phyloP scores from a whole-genome alignment of 2,329 filamentous ascomycete genomes.

The Fusarium kyushuense region DNA sequence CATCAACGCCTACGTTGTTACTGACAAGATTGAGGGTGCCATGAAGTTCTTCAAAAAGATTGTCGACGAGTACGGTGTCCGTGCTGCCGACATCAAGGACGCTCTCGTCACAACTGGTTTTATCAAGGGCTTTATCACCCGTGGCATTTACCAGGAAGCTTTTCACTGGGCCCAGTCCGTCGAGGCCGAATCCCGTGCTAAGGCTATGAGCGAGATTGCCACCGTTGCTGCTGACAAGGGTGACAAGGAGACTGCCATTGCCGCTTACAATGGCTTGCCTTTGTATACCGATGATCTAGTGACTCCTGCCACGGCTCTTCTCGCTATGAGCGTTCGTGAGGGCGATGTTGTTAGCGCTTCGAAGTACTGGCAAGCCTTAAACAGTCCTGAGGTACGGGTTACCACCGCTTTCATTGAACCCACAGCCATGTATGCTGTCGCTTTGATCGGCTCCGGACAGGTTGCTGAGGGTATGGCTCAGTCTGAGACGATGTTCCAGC shows the following conservation, averaged over 20 bases:
- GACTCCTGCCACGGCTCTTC: slow-evolving; percentile 79
- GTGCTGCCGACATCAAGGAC: slow-evolving; percentile 74
- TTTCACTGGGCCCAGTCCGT: slow-evolving; percentile 78
- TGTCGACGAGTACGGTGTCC: slow-evolving; percentile 69
- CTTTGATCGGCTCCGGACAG: slow-evolving; percentile 86
- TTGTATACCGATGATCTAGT: slow-evolving; percentile 62
- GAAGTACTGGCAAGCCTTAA: slow-evolving; percentile 83
- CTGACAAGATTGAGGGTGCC: slow-evolving; percentile 83
- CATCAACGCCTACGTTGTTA: slow-evolving; percentile 87
- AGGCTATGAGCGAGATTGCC: slow-evolving; percentile 79
- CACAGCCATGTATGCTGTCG: slow-evolving; percentile 89
- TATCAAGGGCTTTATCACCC: slow-evolving; percentile 80
- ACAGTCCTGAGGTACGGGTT: slow-evolving; percentile 69
- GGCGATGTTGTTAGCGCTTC: slow-evolving; percentile 83
- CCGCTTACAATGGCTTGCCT: slow-evolving; percentile 72
- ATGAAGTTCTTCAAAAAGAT: slow-evolving; percentile 89
- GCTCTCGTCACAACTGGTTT: slow-evolving; percentile 80
- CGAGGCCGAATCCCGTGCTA: slow-evolving; percentile 67
- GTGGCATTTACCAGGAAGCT: slow-evolving; percentile 78
- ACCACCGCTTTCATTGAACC: slow-evolving; percentile 82
- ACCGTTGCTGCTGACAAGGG: slow-evolving; percentile 83
- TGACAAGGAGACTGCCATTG: slow-evolving; percentile 74
- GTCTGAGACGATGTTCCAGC: slow-evolving; percentile 87
- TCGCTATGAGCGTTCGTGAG: slow-evolving; percentile 86
- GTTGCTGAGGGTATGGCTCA: slow-evolving; percentile 84